Evolutionary conservation across 2,329 filamentous ascomycete genomes (phyloP).

Genomic region (Aciculosporium take): DNA sequence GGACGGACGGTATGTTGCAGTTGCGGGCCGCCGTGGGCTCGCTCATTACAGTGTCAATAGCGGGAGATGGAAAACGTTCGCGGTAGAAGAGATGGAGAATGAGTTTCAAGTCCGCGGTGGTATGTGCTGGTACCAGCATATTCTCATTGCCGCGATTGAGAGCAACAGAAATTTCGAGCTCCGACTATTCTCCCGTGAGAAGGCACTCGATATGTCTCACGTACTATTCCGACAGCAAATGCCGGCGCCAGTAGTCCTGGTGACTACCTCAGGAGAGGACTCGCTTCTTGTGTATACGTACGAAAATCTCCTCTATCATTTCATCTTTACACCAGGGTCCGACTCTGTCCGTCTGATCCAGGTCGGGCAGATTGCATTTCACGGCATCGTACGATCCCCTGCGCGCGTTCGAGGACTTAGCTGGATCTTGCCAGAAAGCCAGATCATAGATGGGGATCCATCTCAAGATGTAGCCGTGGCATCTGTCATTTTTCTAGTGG

Average conservation of each 20-base stretch:
- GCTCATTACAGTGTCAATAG: slow-evolving; percentile 94
- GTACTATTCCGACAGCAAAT: slow-evolving; percentile 65
- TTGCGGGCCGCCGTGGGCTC: slow-evolving; percentile 84
- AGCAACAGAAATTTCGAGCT: slow-evolving; percentile 68
- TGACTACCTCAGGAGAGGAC: slow-evolving; percentile 81
- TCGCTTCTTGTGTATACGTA: slow-evolving; percentile 94
- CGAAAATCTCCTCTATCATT: slow-evolving; percentile 91
- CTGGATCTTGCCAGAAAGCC: slow-evolving; percentile 87
- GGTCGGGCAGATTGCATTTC: slow-evolving; percentile 95
- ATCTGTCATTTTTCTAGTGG: slow-evolving; percentile 89
- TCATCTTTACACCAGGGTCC: slow-evolving; percentile 64
- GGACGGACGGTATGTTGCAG: slow-evolving; percentile 85
- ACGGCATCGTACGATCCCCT: slow-evolving; percentile 89
- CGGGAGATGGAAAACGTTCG: slow-evolving; percentile 89
- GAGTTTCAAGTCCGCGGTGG: slow-evolving; percentile 87
- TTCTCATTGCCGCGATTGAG: slow-evolving; percentile 87
- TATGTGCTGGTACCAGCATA: slow-evolving; percentile 98
- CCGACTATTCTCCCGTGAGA: slow-evolving; percentile 84
- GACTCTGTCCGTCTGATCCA: slow-evolving; percentile 64
- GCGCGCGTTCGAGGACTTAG: slow-evolving; percentile 84
- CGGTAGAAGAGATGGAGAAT: slow-evolving; percentile 66
- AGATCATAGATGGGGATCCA: slow-evolving; percentile 80
- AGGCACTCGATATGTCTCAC: slow-evolving; percentile 56
- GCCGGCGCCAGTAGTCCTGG: slow-evolving; percentile 74
- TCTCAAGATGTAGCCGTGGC: slow-evolving; percentile 90